Percentiles rank a stretch among this genome's conserved stretches.
These are phyloP conservation scores for Phytophthora sp. DNA, from an alignment of 352 stramenopile genomes.

Conservation along the genomic window DNA sequence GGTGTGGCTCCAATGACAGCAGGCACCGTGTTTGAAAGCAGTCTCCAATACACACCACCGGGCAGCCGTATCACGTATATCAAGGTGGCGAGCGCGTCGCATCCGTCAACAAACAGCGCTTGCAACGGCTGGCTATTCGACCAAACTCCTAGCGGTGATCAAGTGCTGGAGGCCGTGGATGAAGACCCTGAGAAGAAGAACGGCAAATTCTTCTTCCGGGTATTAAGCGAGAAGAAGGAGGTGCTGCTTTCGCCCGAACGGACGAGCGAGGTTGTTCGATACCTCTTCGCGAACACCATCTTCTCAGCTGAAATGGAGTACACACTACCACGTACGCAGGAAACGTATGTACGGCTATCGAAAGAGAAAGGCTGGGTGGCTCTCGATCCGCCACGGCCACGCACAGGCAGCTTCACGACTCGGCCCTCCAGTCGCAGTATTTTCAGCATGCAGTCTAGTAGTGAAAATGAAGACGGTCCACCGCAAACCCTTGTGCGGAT, in stretches of 20 bases:
- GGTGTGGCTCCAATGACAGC: conserved; percentile 66
- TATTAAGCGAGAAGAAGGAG: conserved; percentile 71
- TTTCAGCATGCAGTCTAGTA: conserved; percentile 22
- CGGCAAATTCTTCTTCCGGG: conserved; percentile 84
- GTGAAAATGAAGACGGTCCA: conserved; percentile 18
- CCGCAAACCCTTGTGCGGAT: conserved; percentile 61
- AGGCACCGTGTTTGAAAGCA: conserved; percentile 82
- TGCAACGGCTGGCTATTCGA: conserved; percentile 76
- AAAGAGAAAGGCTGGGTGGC: conserved; percentile 85
- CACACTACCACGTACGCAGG: conserved; percentile 70
- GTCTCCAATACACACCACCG: conserved; percentile 77
- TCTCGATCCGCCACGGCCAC: conserved; percentile 45
- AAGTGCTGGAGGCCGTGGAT: conserved; percentile 71
- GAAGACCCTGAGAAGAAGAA: conserved; percentile 82
- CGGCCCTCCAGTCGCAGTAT: conserved; percentile 25
- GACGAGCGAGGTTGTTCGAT: conserved; percentile 69
- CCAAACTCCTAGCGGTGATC: conserved; percentile 64
- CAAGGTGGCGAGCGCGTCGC: conserved; percentile 69
- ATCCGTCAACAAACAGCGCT: conserved; percentile 38
- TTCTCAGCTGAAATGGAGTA: conserved; percentile 85
- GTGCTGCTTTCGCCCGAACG: conserved; percentile 77
- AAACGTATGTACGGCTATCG: conserved; percentile 73
- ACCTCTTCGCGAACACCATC: conserved; percentile 71
- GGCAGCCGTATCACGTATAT: conserved; percentile 82
- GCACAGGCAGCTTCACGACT: conserved; percentile 29